Conservation (phyloP, 306 rosid species). For the Quercus variabilis region DNA sequence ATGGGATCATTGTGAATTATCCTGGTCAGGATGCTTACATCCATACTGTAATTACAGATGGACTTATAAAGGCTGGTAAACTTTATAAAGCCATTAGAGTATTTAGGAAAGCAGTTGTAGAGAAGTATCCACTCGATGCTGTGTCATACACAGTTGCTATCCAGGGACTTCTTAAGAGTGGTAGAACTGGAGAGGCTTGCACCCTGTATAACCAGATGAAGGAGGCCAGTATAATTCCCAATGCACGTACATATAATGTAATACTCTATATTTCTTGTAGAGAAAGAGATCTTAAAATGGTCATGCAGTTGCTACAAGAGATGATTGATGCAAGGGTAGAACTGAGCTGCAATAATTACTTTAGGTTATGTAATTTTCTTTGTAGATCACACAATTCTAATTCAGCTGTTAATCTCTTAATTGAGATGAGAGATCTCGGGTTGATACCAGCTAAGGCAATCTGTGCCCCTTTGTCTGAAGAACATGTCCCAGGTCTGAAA, state of each 20-base stretch:
- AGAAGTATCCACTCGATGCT: constrained; percentile 41
- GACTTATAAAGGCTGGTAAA: constrained; percentile 47
- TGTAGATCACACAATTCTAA: constrained; percentile 11
- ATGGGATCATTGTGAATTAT: constrained; percentile 31
- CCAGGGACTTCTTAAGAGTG: constrained; percentile 47
- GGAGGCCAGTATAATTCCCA: constrained; percentile 48
- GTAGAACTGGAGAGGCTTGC: constrained; percentile 51
- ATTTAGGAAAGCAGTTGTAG: constrained; percentile 31
- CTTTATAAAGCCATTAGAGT: constrained; percentile 38
- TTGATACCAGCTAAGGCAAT: constrained; percentile 38
- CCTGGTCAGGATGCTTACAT: constrained; percentile 51
- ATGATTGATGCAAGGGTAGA: constrained; percentile 52
- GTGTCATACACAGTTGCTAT: constrained; percentile 46
- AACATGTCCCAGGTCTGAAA: constrained; percentile 8
- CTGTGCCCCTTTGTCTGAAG: neutral
- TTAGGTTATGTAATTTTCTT: constrained; percentile 28
- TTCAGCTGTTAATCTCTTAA: constrained; percentile 27
- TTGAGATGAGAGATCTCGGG: constrained; percentile 49
- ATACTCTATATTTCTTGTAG: constrained; percentile 40
- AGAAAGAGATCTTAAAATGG: constrained; percentile 32
- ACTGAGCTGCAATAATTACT: constrained; percentile 39
- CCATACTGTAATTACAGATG: constrained; percentile 43
- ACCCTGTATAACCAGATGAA: constrained; percentile 45
- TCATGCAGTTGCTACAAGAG: constrained; percentile 45
- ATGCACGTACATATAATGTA: constrained; percentile 37